phyloP scores from a whole-genome alignment of 495 filamentous ascomycete genomes.

The Penicillium bovifimosum region DNA sequence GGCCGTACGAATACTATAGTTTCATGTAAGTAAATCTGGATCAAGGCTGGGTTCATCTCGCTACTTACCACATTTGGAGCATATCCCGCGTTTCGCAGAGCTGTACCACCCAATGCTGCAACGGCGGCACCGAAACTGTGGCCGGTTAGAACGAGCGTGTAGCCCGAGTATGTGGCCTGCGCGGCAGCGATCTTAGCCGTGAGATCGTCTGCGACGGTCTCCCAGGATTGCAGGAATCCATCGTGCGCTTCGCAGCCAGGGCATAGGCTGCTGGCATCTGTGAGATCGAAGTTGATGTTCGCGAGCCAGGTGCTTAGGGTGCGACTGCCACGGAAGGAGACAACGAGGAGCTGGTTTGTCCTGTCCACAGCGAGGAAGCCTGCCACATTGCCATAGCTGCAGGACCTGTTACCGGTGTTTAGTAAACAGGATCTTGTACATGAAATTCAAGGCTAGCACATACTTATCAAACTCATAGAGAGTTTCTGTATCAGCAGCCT shows the following conservation, averaged over 20 bases:
- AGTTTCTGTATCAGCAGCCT: conserved; percentile 50
- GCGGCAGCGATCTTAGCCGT: conserved; percentile 32
- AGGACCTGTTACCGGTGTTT: conserved; percentile 34
- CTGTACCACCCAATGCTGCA: conserved; percentile 54
- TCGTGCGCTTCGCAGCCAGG: conserved; percentile 44
- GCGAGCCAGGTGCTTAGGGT: conserved; percentile 63
- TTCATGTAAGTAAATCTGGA: neutral
- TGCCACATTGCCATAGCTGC: conserved; percentile 51
- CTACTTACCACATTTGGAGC: conserved; percentile 28
- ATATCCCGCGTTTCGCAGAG: conserved; percentile 48
- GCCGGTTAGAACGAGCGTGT: conserved; percentile 54
- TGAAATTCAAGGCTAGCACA: neutral
- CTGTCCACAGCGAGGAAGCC: conserved; percentile 67
- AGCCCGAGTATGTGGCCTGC: conserved; percentile 38
- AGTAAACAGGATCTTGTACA: neutral
- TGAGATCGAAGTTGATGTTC: conserved; percentile 45
- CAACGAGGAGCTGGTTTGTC: conserved; percentile 55
- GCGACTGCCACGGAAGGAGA: conserved; percentile 63
- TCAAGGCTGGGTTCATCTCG: neutral
- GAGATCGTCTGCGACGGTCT: conserved; percentile 39
- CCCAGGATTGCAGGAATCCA: conserved; percentile 55
- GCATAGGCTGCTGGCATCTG: conserved; percentile 30
- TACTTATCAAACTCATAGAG: conserved; percentile 58
- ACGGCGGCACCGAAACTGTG: conserved; percentile 68
- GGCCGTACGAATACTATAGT: conserved; percentile 58